Evolutionary conservation across 352 stramenopile genomes (phyloP), one percentile per base, ranked within the genome.

Genomic region (Aphanomyces cochlioides): DNA sequence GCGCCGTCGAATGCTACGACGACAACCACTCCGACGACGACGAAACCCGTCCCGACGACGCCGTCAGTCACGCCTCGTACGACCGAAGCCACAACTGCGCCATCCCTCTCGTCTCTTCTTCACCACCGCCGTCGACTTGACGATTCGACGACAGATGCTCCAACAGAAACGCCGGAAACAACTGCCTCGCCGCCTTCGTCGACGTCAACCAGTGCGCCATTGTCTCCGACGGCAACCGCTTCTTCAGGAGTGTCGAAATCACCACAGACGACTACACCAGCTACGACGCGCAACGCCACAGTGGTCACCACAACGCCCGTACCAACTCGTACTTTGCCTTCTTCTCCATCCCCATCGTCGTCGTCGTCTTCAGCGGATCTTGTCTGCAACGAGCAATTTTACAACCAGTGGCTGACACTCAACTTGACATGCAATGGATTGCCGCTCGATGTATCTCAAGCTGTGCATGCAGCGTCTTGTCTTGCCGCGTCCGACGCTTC

Each of bases 331-430:
- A 28, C 28, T 28, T 28, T 28, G 28, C 28, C 28, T 0, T 2
- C 28, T 28, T 28, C 28, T 28, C 28, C 28, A 28, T 28, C 28
- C 28, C 28, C 28, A 28, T 28, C 28, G 28, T 28, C 40, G n/a
- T 4, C 58, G 38, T 28, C 28, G 58, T 54, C 13, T 37, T 21
- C 58, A 8, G 37, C 40, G 12, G 75, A 86, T 65, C 89, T 93
- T 65, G 79, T 60, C 6, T 93, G 85, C 66, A 83, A 93, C 70
- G 75, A 76, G 13, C 77, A 75, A n/a, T 93, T 93, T 72, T 93
- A 93, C 75, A 72, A 79, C 13, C 81, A 85, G 4, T 93, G 85
- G 85, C 39, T 57, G 10, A 77, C 77, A 57, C 83, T 90, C 75
- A 81, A 81, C 10, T 77, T 93, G 54, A 87, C 77, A 37, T 93